These are phyloP conservation scores for Ophiostoma montium DNA, from an alignment of 2,329 filamentous ascomycete genomes.

Conservation along the genomic window DNA sequence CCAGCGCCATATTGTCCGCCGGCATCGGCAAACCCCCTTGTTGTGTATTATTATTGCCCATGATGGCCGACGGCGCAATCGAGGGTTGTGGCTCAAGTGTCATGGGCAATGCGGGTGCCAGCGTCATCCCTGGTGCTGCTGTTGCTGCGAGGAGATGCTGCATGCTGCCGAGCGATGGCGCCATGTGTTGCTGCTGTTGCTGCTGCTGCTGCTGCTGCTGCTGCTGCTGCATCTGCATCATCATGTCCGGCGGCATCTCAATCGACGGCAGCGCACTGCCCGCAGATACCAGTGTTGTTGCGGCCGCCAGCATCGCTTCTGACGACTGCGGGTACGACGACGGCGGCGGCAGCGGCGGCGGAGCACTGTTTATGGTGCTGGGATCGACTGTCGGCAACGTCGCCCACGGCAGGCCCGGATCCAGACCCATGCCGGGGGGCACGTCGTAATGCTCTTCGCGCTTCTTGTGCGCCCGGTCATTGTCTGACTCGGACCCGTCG, in stretches of 20 bases:
- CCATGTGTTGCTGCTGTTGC: too few species aligned
- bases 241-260: background rate
- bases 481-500: constrained; percentile 4
- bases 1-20: background rate
- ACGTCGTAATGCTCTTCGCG: background rate
- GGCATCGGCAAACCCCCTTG: background rate
- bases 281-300: background rate
- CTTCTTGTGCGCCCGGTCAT: background rate
- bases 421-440: background rate
- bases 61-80: background rate
- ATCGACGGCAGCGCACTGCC: background rate
- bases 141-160: background rate
- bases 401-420: background rate
- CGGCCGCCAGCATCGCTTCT: background rate
- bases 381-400: background rate
- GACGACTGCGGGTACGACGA: background rate
- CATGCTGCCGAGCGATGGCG: background rate
- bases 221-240: background rate
- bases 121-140: background rate
- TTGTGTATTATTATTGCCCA: background rate
- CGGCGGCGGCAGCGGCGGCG: too few species aligned
- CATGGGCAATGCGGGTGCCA: background rate
- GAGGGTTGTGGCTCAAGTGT: too few species aligned
- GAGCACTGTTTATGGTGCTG: background rate
- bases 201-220: background rate